These are phyloP conservation scores for Metarhizium sp. DNA, from an alignment of 2,329 filamentous ascomycete genomes.

Conservation along the genomic window DNA sequence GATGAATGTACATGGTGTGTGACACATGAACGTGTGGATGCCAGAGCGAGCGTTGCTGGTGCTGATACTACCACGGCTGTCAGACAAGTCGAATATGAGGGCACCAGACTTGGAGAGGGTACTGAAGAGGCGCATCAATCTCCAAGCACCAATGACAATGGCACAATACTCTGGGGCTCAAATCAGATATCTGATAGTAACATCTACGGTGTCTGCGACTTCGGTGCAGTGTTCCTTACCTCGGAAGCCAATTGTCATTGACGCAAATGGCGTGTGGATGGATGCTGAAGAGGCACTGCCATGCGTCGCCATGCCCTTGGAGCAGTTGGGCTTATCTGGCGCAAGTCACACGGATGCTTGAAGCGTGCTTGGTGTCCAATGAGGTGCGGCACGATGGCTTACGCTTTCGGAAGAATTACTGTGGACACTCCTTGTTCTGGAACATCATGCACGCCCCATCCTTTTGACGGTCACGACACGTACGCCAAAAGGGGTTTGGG, in stretches of 20 bases:
- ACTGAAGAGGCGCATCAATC: neutral
- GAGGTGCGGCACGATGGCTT: neutral
- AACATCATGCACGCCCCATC: neutral
- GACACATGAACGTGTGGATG: neutral
- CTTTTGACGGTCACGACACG: neutral
- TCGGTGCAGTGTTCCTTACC: neutral
- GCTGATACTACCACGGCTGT: neutral
- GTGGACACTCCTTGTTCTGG: neutral
- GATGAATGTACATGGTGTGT: too few relatives aligned
- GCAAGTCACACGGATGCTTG: slow-evolving; percentile 3
- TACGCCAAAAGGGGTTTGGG: too few relatives aligned
- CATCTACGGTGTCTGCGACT: neutral
- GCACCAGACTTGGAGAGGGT: neutral
- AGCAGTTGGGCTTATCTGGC: slow-evolving; percentile 4
- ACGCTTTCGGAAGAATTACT: neutral
- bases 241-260: neutral
- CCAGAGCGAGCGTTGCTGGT: neutral
- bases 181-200: neutral
- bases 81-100: neutral
- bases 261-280: neutral
- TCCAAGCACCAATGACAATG: neutral
- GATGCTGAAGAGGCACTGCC: neutral
- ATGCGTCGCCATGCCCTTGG: neutral
- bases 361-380: neutral
- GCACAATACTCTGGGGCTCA: neutral